These are phyloP conservation scores for Populus davidiana DNA, from an alignment of 345 rosid genomes.

Conservation along the genomic window DNA sequence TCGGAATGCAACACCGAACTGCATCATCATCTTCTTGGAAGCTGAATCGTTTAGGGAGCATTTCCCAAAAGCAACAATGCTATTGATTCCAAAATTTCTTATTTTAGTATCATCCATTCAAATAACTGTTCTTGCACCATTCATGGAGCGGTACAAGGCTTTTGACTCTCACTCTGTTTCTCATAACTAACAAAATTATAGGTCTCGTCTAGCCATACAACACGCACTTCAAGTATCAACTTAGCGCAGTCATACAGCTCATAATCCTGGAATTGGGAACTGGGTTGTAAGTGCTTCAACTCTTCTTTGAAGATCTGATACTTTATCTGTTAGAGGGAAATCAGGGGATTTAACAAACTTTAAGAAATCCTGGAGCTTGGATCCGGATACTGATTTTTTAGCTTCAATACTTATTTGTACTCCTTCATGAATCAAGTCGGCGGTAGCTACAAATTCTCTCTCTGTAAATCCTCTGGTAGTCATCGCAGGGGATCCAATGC, in stretches of 20 bases:
- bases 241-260: conserved; percentile 9
- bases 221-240: neutral
- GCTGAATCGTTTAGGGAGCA: neutral
- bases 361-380: conserved; percentile 81
- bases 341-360: conserved; percentile 55
- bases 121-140: neutral
- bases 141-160: neutral
- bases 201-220: too few species aligned
- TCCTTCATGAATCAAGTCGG: conserved; percentile 80
- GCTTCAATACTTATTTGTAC: conserved; percentile 69
- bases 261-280: conserved; percentile 78
- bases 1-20: neutral
- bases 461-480: conserved; percentile 80
- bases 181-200: neutral
- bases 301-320: conserved; percentile 46
- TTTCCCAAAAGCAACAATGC: too few species aligned
- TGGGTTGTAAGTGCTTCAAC: conserved; percentile 72
- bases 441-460: conserved; percentile 65
- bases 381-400: conserved; percentile 45
- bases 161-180: neutral
- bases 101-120: too few species aligned
- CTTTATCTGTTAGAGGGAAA: conserved; percentile 52
- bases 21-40: neutral
- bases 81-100: too few species aligned
- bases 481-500: conserved; percentile 93